Evolutionary conservation across 176 grass and related monocot genomes (phyloP).

Genomic region (Alloteropsis semialata): DNA sequence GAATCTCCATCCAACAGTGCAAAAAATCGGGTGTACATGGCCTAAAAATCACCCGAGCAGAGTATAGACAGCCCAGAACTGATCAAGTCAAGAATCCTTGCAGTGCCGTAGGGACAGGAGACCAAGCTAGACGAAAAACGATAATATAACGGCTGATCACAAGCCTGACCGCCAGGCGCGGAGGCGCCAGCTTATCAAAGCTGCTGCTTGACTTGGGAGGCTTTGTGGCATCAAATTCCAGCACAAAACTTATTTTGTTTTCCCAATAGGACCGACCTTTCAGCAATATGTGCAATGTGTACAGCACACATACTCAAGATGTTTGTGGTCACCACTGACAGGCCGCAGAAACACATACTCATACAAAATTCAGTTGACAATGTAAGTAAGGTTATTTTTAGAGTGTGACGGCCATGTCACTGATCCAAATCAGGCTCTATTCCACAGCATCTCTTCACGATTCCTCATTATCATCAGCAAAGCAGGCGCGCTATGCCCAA

Average conservation of each 20-base stretch:
- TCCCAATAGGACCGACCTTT: background rate
- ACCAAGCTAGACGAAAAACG: background rate
- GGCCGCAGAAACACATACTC: background rate
- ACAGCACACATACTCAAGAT: background rate
- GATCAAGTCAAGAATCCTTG: background rate
- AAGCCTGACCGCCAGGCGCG: too few relatives aligned
- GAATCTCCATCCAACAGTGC: too few relatives aligned
- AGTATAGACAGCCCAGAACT: too few relatives aligned
- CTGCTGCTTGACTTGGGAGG: background rate
- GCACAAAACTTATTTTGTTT: background rate
- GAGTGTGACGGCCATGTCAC: background rate
- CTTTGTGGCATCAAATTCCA: background rate
- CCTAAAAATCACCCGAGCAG: too few relatives aligned
- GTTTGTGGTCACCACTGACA: background rate
- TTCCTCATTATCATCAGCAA: background rate
- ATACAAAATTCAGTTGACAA: background rate
- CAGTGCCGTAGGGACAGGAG: background rate
- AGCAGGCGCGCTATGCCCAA: slow-evolving; percentile 52
- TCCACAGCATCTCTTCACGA: background rate
- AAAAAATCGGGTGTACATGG: too few relatives aligned
- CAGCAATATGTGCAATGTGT: background rate
- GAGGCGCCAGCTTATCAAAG: background rate
- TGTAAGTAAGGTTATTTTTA: background rate
- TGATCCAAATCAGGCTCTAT: background rate
- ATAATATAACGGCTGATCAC: too few relatives aligned